A percentile compares a stretch with the other conserved stretches of the same genome.
phyloP scores from a whole-genome alignment of 352 stramenopile species.

The Pythium plurisporium region DNA sequence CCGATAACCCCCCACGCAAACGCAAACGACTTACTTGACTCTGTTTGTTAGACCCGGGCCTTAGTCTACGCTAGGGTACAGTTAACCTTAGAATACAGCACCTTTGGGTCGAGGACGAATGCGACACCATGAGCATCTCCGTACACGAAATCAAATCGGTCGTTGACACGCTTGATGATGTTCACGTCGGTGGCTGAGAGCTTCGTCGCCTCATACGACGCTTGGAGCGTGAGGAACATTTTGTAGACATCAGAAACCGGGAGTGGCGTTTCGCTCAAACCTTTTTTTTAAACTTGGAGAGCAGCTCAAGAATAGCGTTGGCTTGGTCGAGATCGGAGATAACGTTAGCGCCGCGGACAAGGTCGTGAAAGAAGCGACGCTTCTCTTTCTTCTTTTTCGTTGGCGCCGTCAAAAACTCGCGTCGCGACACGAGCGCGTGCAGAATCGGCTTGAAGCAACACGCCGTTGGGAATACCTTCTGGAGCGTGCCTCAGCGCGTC shows the following conservation, averaged over 20 bases:
- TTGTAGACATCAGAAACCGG: slow-evolving; percentile 4
- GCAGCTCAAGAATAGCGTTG: not conserved
- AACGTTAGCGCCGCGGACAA: not conserved
- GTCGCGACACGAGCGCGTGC: not conserved
- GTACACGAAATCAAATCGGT: slow-evolving; percentile 9
- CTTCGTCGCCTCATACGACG: not conserved
- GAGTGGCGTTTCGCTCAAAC: not conserved
- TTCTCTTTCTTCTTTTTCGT: not conserved
- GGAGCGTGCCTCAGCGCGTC: not conserved
- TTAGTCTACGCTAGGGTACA: too few relatives aligned
- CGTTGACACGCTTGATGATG: not conserved
- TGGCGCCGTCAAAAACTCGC: not conserved
- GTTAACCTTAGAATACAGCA: too few relatives aligned
- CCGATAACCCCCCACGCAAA: too few relatives aligned
- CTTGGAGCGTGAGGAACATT: not conserved
- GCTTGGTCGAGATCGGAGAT: not conserved
- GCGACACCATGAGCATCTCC: slow-evolving; percentile 7
- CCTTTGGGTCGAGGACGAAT: not conserved
- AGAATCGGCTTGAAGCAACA: not conserved
- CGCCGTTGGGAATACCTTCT: not conserved
- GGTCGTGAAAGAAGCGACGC: not conserved
- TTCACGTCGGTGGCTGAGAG: not conserved
- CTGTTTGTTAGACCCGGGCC: too few relatives aligned
- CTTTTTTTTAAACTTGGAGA: not conserved
- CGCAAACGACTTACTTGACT: too few relatives aligned